phyloP scores from a whole-genome alignment of 2,329 filamentous ascomycete species.

The Epichloe gansuensis region DNA sequence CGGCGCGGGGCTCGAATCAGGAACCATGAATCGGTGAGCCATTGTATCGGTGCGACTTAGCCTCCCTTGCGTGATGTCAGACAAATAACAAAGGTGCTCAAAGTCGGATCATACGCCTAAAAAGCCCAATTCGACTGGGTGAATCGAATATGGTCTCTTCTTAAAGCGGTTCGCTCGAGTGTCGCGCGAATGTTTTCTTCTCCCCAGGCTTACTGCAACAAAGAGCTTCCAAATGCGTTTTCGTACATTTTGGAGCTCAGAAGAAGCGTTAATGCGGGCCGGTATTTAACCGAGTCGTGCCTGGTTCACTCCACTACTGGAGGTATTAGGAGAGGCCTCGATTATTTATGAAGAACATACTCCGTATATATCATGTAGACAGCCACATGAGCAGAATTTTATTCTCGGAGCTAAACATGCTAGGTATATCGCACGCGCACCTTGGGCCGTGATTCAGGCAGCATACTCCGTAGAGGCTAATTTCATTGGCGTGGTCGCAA shows the following conservation, averaged over 20 bases:
- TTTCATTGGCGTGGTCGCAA: too few species aligned
- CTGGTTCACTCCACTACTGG: not conserved
- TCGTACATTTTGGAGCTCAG: not conserved
- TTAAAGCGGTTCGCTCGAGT: not conserved
- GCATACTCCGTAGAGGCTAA: too few species aligned
- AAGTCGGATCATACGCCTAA: not conserved
- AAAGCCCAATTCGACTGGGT: not conserved
- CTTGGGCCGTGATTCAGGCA: too few species aligned
- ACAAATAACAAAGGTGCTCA: not conserved
- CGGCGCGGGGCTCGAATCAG: conserved; percentile 32
- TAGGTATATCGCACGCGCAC: too few species aligned
- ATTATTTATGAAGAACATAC: too few species aligned
- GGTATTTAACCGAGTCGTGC: not conserved
- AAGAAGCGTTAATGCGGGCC: not conserved
- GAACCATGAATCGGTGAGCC: conserved; percentile 29
- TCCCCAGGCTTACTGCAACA: not conserved
- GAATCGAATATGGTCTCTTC: not conserved
- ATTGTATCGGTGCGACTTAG: conserved; percentile 16
- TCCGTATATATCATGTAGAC: too few species aligned
- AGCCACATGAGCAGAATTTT: too few species aligned
- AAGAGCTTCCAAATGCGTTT: not conserved
- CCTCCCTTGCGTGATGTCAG: not conserved
- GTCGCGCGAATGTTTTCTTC: not conserved
- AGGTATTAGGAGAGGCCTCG: too few species aligned
- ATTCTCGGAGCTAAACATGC: too few species aligned